phyloP scores from a whole-genome alignment of 176 grass and related monocot genomes.

The Microstegium vimineum region DNA sequence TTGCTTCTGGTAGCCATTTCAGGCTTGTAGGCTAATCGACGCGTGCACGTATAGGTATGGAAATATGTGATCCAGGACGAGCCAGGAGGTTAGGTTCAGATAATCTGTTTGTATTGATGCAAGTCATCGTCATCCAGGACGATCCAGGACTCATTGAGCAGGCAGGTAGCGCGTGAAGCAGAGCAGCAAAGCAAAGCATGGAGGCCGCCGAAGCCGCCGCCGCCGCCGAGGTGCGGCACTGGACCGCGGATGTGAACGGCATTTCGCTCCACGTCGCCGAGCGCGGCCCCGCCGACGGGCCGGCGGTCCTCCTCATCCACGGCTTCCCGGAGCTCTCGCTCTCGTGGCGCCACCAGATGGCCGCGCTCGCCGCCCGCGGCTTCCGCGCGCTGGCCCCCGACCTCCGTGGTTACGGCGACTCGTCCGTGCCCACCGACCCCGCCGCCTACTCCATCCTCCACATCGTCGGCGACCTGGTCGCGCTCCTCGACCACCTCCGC shows the following conservation, averaged over 20 bases:
- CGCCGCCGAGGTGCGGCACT: constrained; percentile 45
- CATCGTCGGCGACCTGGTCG: constrained; percentile 50
- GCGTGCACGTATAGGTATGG: not conserved
- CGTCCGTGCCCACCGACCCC: constrained; percentile 30
- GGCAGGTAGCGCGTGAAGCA: not conserved
- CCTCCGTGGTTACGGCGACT: constrained; percentile 55
- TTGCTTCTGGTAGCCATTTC: not conserved
- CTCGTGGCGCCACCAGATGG: constrained; percentile 62
- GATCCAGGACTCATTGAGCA: not conserved
- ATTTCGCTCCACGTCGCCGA: constrained; percentile 54
- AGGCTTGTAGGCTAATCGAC: not conserved
- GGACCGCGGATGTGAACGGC: constrained; percentile 32
- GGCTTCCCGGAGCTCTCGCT: constrained; percentile 74
- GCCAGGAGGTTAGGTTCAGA: not conserved
- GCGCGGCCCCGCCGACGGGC: constrained; percentile 22
- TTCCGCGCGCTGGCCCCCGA: constrained; percentile 58
- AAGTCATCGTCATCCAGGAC: not conserved
- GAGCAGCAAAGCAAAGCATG: constrained; percentile 8
- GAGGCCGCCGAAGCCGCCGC: not conserved
- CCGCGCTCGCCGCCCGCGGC: constrained; percentile 34
- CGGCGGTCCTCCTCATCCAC: constrained; percentile 52
- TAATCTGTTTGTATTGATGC: not conserved
- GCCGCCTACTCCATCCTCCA: constrained; percentile 39
- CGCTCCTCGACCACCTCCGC: constrained; percentile 38
- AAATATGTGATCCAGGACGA: not conserved